phyloP scores from a whole-genome alignment of 306 rosid species.

The Acacia melanoxylon region DNA sequence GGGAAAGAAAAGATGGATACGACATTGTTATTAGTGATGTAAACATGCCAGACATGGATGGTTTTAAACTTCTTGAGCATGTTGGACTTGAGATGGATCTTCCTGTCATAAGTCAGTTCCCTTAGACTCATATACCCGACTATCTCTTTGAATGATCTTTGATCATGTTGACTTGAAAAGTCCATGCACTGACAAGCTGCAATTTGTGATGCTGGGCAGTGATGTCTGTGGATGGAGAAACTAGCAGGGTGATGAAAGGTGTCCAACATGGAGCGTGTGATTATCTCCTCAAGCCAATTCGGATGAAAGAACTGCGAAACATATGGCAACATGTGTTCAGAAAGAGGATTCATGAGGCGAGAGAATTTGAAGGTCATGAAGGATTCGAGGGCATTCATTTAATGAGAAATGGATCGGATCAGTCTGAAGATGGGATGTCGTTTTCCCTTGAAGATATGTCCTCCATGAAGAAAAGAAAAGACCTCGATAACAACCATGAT shows the following conservation, averaged over 20 bases:
- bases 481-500: slow-evolving; percentile 59
- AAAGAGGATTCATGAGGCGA: slow-evolving; percentile 83
- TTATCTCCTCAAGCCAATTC: slow-evolving; percentile 93
- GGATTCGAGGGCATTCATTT: slow-evolving; percentile 62
- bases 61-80: slow-evolving; percentile 97
- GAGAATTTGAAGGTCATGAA: slow-evolving; percentile 81
- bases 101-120: slow-evolving; percentile 91
- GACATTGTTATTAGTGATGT: slow-evolving; percentile 97
- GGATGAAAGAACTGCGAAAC: slow-evolving; percentile 93
- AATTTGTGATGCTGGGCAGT: slow-evolving; percentile 58
- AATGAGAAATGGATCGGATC: slow-evolving; percentile 65
- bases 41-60: slow-evolving; percentile 99
- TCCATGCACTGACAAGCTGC: slow-evolving; percentile 42
- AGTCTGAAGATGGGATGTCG: slow-evolving; percentile 69
- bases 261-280: slow-evolving; percentile 99
- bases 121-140: slow-evolving; percentile 37
- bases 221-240: slow-evolving; percentile 99
- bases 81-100: slow-evolving; percentile 99
- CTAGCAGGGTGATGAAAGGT: slow-evolving; percentile 95
- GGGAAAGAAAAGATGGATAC: slow-evolving; percentile 84
- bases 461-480: slow-evolving; percentile 73
- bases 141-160: slow-evolving; percentile 36
- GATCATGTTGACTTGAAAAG: slow-evolving; percentile 35
- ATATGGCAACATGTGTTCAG: slow-evolving; percentile 97
- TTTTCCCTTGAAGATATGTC: slow-evolving; percentile 62